Evolutionary conservation across 2,329 filamentous ascomycete species (phyloP).

Genomic region (Chaetomiaceae sp.): DNA sequence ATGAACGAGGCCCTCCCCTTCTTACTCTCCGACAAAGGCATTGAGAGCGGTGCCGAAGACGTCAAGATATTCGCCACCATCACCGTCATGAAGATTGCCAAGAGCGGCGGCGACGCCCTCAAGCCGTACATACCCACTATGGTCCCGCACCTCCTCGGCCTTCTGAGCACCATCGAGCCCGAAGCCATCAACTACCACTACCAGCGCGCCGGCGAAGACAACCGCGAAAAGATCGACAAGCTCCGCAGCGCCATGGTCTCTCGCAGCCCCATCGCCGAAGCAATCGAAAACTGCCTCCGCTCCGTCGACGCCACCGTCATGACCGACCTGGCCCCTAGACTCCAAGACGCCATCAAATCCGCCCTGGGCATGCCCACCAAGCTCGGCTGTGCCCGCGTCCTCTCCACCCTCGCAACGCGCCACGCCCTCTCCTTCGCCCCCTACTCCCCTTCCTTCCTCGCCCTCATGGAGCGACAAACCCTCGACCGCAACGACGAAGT

Average conservation of each 20-base stretch:
- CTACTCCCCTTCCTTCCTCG: slow-evolving; percentile 71
- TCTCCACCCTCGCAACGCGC: slow-evolving; percentile 79
- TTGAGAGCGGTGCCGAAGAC: slow-evolving; percentile 84
- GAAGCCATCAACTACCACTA: slow-evolving; percentile 90
- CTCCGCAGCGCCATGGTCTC: slow-evolving; percentile 77
- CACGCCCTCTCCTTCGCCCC: slow-evolving; percentile 71
- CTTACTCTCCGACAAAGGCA: slow-evolving; percentile 78
- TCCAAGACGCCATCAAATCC: slow-evolving; percentile 76
- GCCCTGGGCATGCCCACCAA: slow-evolving; percentile 91
- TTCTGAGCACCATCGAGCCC: slow-evolving; percentile 84
- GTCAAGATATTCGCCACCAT: slow-evolving; percentile 78
- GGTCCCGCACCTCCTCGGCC: slow-evolving; percentile 71
- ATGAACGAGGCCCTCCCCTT: slow-evolving; percentile 86
- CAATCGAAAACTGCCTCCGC: slow-evolving; percentile 83
- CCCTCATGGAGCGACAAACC: slow-evolving; percentile 72
- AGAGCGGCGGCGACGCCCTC: slow-evolving; percentile 76
- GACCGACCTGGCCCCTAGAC: slow-evolving; percentile 62
- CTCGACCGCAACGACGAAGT: slow-evolving; percentile 94
- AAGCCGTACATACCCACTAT: slow-evolving; percentile 78
- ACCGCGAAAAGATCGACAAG: slow-evolving; percentile 85
- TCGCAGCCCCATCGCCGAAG: slow-evolving; percentile 84
- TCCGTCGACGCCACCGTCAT: slow-evolving; percentile 76
- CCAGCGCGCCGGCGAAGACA: slow-evolving; percentile 81
- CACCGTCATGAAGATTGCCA: slow-evolving; percentile 83
- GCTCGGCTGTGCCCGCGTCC: slow-evolving; percentile 79